Base-by-base conservation (phyloP, 164 flowering plant genomes). In the Vitis rotundifolia region DNA sequence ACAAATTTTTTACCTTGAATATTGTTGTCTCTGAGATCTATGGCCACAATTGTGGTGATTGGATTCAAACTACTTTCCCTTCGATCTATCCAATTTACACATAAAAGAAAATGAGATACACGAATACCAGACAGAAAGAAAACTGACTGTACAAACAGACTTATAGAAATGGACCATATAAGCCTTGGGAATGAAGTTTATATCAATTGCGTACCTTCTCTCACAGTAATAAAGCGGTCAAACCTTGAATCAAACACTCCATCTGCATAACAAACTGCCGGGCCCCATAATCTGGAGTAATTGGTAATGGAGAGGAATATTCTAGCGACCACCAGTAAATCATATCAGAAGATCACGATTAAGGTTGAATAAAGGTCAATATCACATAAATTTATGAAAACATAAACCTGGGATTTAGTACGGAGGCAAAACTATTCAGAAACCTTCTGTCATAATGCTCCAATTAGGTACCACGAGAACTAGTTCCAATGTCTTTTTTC, bases 31-130 rank as follows among this genome's bases (percentile, higher is more conserved):
- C 37, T 69, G 9, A 95, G 83, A 67, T 65, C 76, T 12, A 95
- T 63, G 3, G 91, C 73, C 19, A 82, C 94, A 75, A 95, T 88
- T 14, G 87, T 78, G 22, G 96, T 86, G 47, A 73, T 79, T 68
- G 99, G 79, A 81, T 91, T 87, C 31, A 71, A 70, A 62, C 78
- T 79, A 71, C 88, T 88, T 76, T 85, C 79, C 50, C 97, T 90
- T 16, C 80, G 84, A 88, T 94, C 98, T 94, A 73, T 59, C 37
- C 44, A 37, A 37, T 37, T 37, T 3, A 37, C 5, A 70, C 44
- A 68, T 8, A 15, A 0, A 13, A 57, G 58, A 57, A 72, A 26
- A 37, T 37, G 44, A 37, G 7, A 37, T 37, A 37, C 7, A 37
- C 6, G 7, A 37, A 37, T 37, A 37, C 7, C 44, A 37, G 44